Evolutionary conservation across 805 yeast genomes (phyloP).

Genomic region (Suhomyces sp.): DNA sequence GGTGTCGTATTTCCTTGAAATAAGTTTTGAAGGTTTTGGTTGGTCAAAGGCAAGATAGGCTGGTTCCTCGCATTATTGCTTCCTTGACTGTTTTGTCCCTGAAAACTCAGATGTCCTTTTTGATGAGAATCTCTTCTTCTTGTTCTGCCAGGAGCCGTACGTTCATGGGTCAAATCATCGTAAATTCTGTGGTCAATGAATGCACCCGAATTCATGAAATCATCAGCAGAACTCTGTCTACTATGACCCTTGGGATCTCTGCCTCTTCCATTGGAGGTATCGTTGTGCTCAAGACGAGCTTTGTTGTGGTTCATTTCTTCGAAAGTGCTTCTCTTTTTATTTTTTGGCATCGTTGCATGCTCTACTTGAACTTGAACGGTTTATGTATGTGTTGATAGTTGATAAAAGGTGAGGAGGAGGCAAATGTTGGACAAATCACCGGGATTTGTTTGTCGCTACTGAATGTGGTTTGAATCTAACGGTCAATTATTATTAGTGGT

Average conservation of each 20-base stretch:
- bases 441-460: too few species aligned
- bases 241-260: too few species aligned
- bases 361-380: too few species aligned
- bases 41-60: conserved; percentile 33
- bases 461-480: too few species aligned
- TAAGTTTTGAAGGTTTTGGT: conserved; percentile 35
- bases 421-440: too few species aligned
- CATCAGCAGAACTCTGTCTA: conserved; percentile 9
- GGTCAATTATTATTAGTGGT: too few species aligned
- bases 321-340: not conserved
- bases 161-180: conserved; percentile 27
- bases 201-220: conserved; percentile 14
- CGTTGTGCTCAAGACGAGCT: not conserved
- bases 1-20: conserved; percentile 10
- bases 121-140: conserved; percentile 17
- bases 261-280: not conserved
- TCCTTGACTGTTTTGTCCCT: conserved; percentile 1
- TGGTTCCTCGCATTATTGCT: not conserved
- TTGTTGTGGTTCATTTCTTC: not conserved
- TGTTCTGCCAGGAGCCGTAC: conserved; percentile 29
- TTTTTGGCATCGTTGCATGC: too few species aligned
- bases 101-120: not conserved
- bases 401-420: too few species aligned
- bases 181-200: conserved; percentile 32
- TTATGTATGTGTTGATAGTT: too few species aligned